Evolutionary conservation across 352 stramenopile genomes (phyloP), one percentile per base, ranked within the genome.

Genomic region (Phytopythium ostracodes): DNA sequence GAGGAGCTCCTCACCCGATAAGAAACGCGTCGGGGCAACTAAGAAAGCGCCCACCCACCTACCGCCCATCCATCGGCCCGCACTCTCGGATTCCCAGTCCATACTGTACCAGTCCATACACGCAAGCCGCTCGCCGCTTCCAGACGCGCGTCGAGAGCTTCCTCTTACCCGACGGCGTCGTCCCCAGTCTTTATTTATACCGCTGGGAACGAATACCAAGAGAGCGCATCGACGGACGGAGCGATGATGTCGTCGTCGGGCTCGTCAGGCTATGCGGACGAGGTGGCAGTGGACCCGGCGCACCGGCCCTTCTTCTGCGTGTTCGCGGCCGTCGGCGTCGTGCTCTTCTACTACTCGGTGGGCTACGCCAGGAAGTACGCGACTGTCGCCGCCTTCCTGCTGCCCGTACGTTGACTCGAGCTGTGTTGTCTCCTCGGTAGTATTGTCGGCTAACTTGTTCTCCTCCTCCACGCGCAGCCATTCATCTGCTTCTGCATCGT

Each of bases 401-500:
- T 94, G 11, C 83, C 85, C 51, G 85, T 94, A 67, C 20, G 78
- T 74, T 47, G 36, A 18, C 49, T n/a, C n/a, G n/a, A n/a, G n/a
- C n/a, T n/a, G n/a, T n/a, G n/a, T n/a, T n/a, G n/a, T n/a, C n/a
- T n/a, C n/a, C n/a, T n/a, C n/a, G n/a, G n/a, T n/a, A n/a, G n/a
- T n/a, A n/a, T n/a, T n/a, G n/a, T n/a, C n/a, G n/a, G n/a, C n/a
- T n/a, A n/a, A n/a, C n/a, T n/a, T n/a, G n/a, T n/a, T 18, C 33
- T 49, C 29, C 24, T 40, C 22, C 51, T 25, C 40, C 31, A 9
- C 52, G 11, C 66, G 27, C 40, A 94, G 83, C 85, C 85, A 17
- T 92, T 94, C 57, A 86, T 92, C 60, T 90, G 81, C 72, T 68
- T 91, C 59, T 85, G 83, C 63, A 68, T 92, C 43, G 65, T 88